Percentiles rank a stretch among this genome's conserved stretches.
Evolutionary conservation across 2,329 filamentous ascomycete genomes (phyloP).

Genomic region (Ceratocystis smalleyi): DNA sequence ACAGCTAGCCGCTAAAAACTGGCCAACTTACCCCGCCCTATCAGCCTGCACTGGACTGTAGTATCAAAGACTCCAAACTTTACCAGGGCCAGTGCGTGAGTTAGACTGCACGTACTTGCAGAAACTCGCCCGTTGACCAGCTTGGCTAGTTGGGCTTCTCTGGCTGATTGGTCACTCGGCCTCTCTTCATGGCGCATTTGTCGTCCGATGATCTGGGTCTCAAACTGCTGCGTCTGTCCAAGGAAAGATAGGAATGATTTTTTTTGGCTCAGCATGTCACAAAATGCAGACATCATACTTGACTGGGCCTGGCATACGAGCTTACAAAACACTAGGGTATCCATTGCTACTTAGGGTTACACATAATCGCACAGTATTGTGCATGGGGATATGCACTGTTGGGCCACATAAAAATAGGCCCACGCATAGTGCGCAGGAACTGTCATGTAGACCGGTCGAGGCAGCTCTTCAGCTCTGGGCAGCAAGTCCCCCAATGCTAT

Average conservation of each 20-base stretch:
- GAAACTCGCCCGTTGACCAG: background rate
- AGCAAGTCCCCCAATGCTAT: background rate
- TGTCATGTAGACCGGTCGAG: background rate
- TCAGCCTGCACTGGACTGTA: too few species aligned
- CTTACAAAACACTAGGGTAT: background rate
- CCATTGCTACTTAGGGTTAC: background rate
- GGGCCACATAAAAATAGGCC: background rate
- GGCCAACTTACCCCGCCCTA: slow-evolving; percentile 1
- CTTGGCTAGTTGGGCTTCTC: background rate
- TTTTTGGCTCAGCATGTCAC: too few species aligned
- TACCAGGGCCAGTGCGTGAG: too few species aligned
- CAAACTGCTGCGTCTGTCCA: too few species aligned
- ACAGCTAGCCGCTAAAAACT: too few species aligned
- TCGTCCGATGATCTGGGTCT: too few species aligned
- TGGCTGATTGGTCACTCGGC: background rate
- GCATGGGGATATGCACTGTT: background rate
- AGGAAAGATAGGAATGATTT: too few species aligned
- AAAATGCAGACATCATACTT: too few species aligned
- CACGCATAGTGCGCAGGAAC: background rate
- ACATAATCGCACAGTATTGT: background rate
- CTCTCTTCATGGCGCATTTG: too few species aligned
- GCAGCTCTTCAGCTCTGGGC: background rate
- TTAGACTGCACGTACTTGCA: background rate
- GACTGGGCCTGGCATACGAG: too few species aligned
- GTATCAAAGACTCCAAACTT: too few species aligned